Evolutionary conservation across 345 rosid genomes (phyloP).

Genomic region (Eucalyptus cloeziana): DNA sequence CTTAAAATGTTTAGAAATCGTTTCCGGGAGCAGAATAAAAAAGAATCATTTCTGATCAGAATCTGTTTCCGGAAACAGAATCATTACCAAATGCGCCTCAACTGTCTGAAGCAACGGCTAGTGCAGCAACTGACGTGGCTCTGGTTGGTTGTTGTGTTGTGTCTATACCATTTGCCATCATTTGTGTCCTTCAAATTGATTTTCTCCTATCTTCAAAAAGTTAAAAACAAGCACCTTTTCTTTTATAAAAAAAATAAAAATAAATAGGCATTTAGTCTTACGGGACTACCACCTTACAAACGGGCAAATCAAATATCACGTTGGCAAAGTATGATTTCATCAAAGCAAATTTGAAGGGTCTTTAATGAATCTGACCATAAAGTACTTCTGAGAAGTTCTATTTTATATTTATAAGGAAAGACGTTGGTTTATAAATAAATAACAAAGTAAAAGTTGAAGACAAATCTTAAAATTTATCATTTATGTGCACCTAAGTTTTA

Average conservation of each 20-base stretch:
- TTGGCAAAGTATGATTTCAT: background rate
- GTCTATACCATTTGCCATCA: background rate
- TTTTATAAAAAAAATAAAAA: background rate
- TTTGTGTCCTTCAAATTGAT: background rate
- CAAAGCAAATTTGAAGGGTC: background rate
- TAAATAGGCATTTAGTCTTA: no score
- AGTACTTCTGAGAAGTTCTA: background rate
- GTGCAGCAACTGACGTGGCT: background rate
- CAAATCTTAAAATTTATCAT: background rate
- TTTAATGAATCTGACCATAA: background rate
- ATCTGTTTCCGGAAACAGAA: no score
- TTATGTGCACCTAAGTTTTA: background rate
- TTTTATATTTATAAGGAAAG: background rate
- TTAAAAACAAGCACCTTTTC: background rate
- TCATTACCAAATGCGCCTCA: background rate
- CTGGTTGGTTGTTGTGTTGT: background rate
- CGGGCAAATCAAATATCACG: background rate
- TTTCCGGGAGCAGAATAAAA: no score
- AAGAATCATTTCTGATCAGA: no score
- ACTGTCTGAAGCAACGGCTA: background rate
- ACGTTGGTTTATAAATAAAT: background rate
- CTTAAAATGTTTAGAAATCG: no score
- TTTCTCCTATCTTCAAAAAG: background rate
- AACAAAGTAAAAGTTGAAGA: background rate
- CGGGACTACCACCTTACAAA: rapidly evolving